Evolutionary conservation across 352 stramenopile genomes (phyloP).

Genomic region (Globisporangium sylvaticum): DNA sequence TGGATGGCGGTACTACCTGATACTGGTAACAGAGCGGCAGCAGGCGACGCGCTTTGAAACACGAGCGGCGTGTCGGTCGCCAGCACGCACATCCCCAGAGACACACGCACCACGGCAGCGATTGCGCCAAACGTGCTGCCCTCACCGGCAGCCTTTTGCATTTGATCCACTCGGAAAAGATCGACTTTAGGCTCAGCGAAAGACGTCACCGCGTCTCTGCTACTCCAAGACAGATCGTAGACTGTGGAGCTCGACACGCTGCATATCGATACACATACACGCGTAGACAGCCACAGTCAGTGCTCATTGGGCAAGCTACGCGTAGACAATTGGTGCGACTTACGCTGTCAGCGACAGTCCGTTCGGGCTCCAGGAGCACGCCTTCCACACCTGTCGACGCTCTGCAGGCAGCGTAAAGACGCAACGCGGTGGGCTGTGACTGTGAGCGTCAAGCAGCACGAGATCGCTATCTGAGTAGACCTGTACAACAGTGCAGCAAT

Average conservation of each 20-base stretch:
- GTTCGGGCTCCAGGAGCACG: conserved; percentile 41
- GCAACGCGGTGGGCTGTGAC: conserved; percentile 9
- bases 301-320: background rate
- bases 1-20: background rate
- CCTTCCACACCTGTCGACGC: conserved; percentile 18
- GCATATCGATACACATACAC: background rate
- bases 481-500: conserved; percentile 5
- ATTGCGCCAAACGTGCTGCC: conserved; percentile 1
- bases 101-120: conserved; percentile 2
- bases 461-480: conserved; percentile 29
- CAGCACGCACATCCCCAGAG: conserved; percentile 13
- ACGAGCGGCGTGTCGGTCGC: conserved; percentile 17
- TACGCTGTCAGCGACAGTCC: conserved; percentile 40
- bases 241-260: conserved; percentile 15
- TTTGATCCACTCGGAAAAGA: background rate
- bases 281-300: background rate
- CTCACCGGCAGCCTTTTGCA: background rate
- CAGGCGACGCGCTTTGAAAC: background rate
- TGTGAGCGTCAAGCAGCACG: conserved; percentile 19
- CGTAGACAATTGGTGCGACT: background rate
- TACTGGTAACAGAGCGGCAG: background rate
- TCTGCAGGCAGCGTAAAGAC: conserved; percentile 16
- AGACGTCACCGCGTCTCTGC: conserved; percentile 12
- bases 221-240: conserved; percentile 30
- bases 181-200: conserved; percentile 2